Conservation (phyloP, 139 green algal species). For the Picocystis salinarum region DNA sequence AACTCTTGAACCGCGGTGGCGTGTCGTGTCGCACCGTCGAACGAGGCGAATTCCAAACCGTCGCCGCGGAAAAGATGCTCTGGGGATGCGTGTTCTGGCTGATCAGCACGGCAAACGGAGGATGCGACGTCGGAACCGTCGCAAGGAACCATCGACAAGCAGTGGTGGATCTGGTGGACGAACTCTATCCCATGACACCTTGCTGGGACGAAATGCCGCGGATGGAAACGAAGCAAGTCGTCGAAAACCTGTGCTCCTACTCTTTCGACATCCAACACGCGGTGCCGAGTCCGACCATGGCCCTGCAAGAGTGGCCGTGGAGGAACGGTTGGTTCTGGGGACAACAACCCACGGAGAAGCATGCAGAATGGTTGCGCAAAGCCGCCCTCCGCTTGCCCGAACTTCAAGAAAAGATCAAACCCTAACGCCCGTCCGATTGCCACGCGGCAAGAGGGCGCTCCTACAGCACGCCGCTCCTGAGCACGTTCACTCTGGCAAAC, state of each 20-base stretch:
- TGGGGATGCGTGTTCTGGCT: constrained; percentile 29
- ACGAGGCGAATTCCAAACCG: not conserved
- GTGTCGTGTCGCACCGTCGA: constrained; percentile 9
- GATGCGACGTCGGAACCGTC: constrained; percentile 13
- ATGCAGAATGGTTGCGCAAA: constrained; percentile 12
- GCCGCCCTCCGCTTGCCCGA: too few species aligned
- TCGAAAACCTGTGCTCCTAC: constrained; percentile 16
- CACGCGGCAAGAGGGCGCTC: too few species aligned
- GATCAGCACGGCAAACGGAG: constrained; percentile 17
- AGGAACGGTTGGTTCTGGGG: constrained; percentile 23
- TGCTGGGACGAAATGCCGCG: too few species aligned
- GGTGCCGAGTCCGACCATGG: constrained; percentile 27
- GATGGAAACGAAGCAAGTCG: too few species aligned
- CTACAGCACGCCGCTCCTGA: too few species aligned
- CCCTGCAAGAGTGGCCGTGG: constrained; percentile 25
- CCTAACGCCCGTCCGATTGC: too few species aligned
- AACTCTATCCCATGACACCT: too few species aligned
- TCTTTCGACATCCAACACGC: constrained; percentile 16
- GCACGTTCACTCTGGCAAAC: too few species aligned
- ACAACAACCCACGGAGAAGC: constrained; percentile 1
- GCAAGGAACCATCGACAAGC: too few species aligned
- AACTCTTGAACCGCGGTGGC: constrained; percentile 5
- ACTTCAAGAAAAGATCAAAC: too few species aligned
- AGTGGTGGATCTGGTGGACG: too few species aligned
- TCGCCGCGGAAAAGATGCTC: constrained; percentile 20